Percentiles rank a stretch among this genome's conserved stretches.
phyloP scores from a whole-genome alignment of 1,139 yeast genomes.

The Oligophagozyma castellii region DNA sequence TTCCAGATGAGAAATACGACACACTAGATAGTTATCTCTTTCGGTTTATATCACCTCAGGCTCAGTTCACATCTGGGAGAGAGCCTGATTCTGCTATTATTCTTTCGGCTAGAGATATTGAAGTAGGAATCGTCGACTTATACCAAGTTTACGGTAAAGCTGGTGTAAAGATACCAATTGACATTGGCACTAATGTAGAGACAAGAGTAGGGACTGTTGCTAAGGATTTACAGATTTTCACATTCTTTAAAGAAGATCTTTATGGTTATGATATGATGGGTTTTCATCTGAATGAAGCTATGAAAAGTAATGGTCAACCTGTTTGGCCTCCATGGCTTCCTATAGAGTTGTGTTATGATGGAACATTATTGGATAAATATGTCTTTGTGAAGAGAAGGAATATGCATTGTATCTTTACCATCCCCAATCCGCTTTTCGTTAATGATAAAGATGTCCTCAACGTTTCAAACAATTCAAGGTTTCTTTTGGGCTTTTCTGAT shows the following conservation, averaged over 20 bases:
- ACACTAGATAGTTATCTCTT: slow-evolving; percentile 51
- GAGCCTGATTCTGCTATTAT: slow-evolving; percentile 51
- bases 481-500: slow-evolving; percentile 50
- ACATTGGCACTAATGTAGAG: slow-evolving; percentile 39
- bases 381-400: slow-evolving; percentile 53
- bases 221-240: slow-evolving; percentile 58
- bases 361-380: slow-evolving; percentile 38
- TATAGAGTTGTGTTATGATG: slow-evolving; percentile 57
- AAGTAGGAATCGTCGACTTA: slow-evolving; percentile 42
- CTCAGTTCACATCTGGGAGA: slow-evolving; percentile 57
- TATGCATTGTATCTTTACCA: slow-evolving; percentile 42
- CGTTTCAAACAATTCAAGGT: slow-evolving; percentile 17
- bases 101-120: slow-evolving; percentile 57
- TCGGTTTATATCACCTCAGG: slow-evolving; percentile 68
- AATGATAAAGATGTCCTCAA: slow-evolving; percentile 10
- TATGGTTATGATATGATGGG: slow-evolving; percentile 27
- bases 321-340: slow-evolving; percentile 78
- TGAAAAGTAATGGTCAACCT: slow-evolving; percentile 23
- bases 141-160: slow-evolving; percentile 25
- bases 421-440: slow-evolving; percentile 53
- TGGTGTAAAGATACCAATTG: slow-evolving; percentile 33
- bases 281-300: slow-evolving; percentile 28
- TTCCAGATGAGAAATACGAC: slow-evolving; percentile 29
- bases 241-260: slow-evolving; percentile 37
- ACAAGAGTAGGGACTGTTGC: slow-evolving; percentile 55